Percentiles rank a stretch among this genome's conserved stretches.
Conservation (phyloP, 495 filamentous ascomycete genomes). For the Xylaria grammica region DNA sequence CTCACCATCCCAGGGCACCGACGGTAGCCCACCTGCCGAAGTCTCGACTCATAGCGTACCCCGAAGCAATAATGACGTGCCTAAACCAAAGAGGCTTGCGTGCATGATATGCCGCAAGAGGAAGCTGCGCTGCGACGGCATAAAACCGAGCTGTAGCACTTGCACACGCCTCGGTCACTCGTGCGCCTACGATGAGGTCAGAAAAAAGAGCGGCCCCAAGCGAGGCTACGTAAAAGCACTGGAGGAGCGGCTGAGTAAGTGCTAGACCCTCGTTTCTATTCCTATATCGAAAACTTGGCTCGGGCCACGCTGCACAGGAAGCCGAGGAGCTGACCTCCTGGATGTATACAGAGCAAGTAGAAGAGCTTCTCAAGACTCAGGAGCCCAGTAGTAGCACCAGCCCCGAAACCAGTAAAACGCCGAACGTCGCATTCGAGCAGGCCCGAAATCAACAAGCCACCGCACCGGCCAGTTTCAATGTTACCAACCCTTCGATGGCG, state of each 20-base stretch:
- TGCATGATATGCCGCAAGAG: conserved; percentile 94
- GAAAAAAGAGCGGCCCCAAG: conserved; percentile 98
- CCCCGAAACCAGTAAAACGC: conserved; percentile 39
- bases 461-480: conserved; percentile 49
- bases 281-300: conserved; percentile 21
- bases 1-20: conserved; percentile 34
- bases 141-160: conserved; percentile 87
- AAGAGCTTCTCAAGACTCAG: conserved; percentile 83
- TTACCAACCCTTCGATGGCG: conserved; percentile 49
- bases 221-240: conserved; percentile 97
- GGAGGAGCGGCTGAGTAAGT: conserved; percentile 89
- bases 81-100: conserved; percentile 92
- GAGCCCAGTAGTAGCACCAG: conserved; percentile 47
- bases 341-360: conserved; percentile 80
- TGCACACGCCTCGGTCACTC: conserved; percentile 87
- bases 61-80: conserved; percentile 60
- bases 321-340: conserved; percentile 21
- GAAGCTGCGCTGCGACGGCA: conserved; percentile 83
- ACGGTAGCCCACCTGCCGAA: conserved; percentile 34
- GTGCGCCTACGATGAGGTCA: conserved; percentile 94
- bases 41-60: conserved; percentile 20
- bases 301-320: neutral
- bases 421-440: conserved; percentile 39
- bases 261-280: conserved; percentile 7
- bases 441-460: conserved; percentile 40